Conservation (phyloP, 148 eudicot species). For the Drosera capensis region DNA sequence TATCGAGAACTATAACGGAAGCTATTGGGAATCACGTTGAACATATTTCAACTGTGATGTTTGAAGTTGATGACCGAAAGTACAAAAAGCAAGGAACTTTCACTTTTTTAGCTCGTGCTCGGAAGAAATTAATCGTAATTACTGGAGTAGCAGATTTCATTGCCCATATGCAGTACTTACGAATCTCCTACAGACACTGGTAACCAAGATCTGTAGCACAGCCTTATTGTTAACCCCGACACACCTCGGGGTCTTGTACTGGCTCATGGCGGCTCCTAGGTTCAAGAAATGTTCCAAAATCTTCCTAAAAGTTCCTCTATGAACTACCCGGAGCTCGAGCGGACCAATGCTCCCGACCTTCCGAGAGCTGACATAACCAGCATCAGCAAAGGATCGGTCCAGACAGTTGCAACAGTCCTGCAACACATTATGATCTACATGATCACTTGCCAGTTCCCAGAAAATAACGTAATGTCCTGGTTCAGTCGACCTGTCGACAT, state of each 20-base stretch:
- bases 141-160: no score
- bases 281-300: slow-evolving; percentile 44
- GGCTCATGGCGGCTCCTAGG: slow-evolving; percentile 61
- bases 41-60: no score
- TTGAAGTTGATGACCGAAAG: no score
- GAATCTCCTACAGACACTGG: slow-evolving; percentile 29
- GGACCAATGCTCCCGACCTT: slow-evolving; percentile 45
- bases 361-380: slow-evolving; percentile 60
- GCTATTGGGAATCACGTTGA: no score
- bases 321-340: slow-evolving; percentile 49
- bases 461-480: slow-evolving; percentile 71
- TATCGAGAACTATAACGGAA: no score
- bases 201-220: slow-evolving; percentile 32
- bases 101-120: no score
- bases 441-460: slow-evolving; percentile 69
- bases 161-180: slow-evolving; percentile 45
- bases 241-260: slow-evolving; percentile 80
- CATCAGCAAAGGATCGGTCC: slow-evolving; percentile 56
- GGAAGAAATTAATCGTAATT: no score
- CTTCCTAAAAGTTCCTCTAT: slow-evolving; percentile 48
- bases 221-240: slow-evolving; percentile 28
- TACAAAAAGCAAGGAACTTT: no score
- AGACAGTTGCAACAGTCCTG: slow-evolving; percentile 42
- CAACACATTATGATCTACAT: slow-evolving; percentile 27
- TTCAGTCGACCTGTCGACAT: slow-evolving; percentile 27